Conservation (phyloP, 495 filamentous ascomycete species). For the Pyronema domesticum region DNA sequence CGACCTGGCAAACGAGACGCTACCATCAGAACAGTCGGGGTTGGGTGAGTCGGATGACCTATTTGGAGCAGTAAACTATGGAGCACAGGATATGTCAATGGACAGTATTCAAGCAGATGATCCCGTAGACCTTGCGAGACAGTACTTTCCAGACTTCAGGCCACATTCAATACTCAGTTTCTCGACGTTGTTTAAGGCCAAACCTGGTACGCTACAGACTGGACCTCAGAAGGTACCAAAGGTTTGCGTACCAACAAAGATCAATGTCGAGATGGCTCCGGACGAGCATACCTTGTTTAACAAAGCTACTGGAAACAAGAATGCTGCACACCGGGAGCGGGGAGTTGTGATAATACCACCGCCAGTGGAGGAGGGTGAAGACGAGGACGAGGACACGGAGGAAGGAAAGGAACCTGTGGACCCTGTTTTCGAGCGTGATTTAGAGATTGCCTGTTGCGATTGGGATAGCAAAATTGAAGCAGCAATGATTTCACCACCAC, state of each 20-base stretch:
- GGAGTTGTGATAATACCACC: conserved; percentile 39
- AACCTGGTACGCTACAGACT: conserved; percentile 48
- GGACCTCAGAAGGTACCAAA: conserved; percentile 59
- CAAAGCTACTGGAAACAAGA: conserved; percentile 36
- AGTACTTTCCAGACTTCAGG: conserved; percentile 22
- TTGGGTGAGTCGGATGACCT: conserved; percentile 18
- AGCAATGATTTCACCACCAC: conserved; percentile 16
- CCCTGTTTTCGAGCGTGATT: conserved; percentile 42
- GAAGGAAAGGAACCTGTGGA: conserved; percentile 48
- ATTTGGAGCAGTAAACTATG: conserved; percentile 6
- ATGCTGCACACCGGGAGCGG: conserved; percentile 25
- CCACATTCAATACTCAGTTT: conserved; percentile 27
- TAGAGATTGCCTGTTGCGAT: conserved; percentile 64
- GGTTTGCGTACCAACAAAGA: conserved; percentile 64
- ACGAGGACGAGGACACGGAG: conserved; percentile 43
- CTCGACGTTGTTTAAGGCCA: conserved; percentile 41
- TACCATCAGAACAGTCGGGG: conserved; percentile 12
- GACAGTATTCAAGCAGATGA: not conserved
- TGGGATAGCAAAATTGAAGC: conserved; percentile 47
- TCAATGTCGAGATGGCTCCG: conserved; percentile 60
- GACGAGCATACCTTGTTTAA: conserved; percentile 71
- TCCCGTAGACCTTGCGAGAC: conserved; percentile 2
- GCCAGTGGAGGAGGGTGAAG: conserved; percentile 27
- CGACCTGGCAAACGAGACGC: not conserved
- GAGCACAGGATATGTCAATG: conserved; percentile 4